Percentiles rank a stretch among this genome's conserved stretches.
Conservation (phyloP, 2,329 filamentous ascomycete species). For the Camptophora hylomeconis region DNA sequence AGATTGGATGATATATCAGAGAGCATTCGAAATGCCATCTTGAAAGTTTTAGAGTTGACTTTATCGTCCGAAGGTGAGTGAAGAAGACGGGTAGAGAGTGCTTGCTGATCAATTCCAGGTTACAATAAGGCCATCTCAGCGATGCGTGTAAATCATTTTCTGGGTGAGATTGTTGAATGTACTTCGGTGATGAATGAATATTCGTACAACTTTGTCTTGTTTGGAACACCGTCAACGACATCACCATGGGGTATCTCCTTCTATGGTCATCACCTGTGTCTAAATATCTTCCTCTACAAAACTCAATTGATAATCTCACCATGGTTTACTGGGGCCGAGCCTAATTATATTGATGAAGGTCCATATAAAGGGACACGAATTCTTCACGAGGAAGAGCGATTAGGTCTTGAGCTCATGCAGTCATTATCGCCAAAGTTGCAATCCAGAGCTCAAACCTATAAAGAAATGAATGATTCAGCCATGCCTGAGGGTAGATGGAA, state of each 20-base stretch:
- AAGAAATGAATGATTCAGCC: constrained; percentile 45
- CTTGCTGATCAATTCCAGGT: no score
- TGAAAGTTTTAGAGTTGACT: constrained; percentile 43
- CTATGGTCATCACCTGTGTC: constrained; percentile 68
- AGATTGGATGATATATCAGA: constrained; percentile 50
- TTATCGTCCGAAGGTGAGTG: constrained; percentile 58
- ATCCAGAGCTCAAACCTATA: constrained; percentile 42
- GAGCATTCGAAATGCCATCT: constrained; percentile 34
- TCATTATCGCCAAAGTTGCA: constrained; percentile 37
- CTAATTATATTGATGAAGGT: constrained; percentile 58
- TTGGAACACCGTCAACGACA: constrained; percentile 46
- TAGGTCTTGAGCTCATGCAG: constrained; percentile 60
- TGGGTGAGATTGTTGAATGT: constrained; percentile 53
- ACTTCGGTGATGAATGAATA: constrained; percentile 57
- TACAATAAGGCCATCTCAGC: constrained; percentile 56
- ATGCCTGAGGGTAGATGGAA: constrained; percentile 62
- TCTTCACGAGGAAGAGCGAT: constrained; percentile 47
- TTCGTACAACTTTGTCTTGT: constrained; percentile 64
- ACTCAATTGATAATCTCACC: constrained; percentile 56
- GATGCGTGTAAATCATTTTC: constrained; percentile 64
- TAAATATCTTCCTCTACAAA: constrained; percentile 55
- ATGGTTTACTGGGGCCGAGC: constrained; percentile 70
- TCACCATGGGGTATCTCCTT: constrained; percentile 59
- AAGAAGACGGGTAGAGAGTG: no score
- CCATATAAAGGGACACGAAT: constrained; percentile 52